These are phyloP conservation scores for Zea luxurians DNA, from an alignment of 176 grass and related monocot species.

Conservation along the genomic window DNA sequence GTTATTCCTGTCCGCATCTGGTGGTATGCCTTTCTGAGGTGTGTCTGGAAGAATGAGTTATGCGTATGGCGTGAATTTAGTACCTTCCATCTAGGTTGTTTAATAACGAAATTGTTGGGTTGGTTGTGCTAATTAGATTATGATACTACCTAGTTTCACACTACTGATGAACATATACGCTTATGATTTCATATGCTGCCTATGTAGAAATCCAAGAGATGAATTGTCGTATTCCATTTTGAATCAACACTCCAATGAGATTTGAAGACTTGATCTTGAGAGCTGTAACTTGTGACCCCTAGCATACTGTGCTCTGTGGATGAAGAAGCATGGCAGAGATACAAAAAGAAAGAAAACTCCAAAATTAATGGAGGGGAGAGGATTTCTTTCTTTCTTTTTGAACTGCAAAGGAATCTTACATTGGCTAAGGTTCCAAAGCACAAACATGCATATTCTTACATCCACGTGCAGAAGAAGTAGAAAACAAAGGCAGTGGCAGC, in stretches of 20 bases:
- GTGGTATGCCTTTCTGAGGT: not conserved
- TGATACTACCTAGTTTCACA: not conserved
- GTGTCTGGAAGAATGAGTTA: not conserved
- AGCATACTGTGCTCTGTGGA: not conserved
- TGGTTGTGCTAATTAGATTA: not conserved
- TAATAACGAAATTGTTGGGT: not conserved
- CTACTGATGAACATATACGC: not conserved
- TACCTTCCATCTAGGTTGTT: not conserved
- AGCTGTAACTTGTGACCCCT: not conserved
- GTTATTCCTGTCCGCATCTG: not conserved
- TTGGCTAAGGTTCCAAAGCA: not conserved
- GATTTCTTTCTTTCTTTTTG: not conserved
- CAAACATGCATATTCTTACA: not conserved
- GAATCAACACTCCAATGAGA: not conserved
- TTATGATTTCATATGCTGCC: conserved; percentile 6
- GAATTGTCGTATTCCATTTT: not conserved
- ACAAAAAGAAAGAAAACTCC: not conserved
- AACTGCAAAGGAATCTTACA: conserved; percentile 4
- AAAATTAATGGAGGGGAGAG: not conserved
- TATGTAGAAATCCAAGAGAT: not conserved
- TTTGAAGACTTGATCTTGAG: not conserved
- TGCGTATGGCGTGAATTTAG: not conserved
- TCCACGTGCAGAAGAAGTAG: not conserved
- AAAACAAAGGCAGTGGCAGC: not conserved
- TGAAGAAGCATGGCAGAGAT: not conserved